Base-by-base conservation (phyloP, 768 basidiomycete species). In the Rhizopogon salebrosus region DNA sequence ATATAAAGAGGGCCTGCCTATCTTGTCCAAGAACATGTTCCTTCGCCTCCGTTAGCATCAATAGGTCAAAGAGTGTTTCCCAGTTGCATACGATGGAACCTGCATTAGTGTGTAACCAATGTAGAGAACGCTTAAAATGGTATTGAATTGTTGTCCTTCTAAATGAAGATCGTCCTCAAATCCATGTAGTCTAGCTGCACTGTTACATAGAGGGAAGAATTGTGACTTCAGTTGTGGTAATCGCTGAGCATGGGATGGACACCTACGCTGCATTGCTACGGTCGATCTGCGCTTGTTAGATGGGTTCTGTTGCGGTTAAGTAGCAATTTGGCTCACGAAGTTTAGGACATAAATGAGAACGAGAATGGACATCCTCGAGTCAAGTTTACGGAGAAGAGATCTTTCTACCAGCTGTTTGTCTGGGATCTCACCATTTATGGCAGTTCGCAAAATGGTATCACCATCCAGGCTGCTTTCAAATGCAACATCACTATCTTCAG, bases 21-120 rank as follows among this genome's bases (percentile, higher is more conserved):
- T 78, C 60, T 78, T 72, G 62, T 84, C 80, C 38, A 89, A 64
- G 54, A 86, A 79, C 75, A 87, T 84, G 57, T 88, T 89, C 16
- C 87, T 89, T 57, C 23, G 45, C n/a, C 41, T 14, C n/a, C 7
- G 31, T 18, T 20, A 41, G 7, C n/a, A 36, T 22, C 45, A 13
- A 1, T 22, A 23, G 26, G 36, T 18, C 49, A 29, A 27, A 39
- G 20, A 41, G 23, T 27, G 26, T 14, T 42, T 27, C 35, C 18
- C 27, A 62, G 5, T 10, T 4, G 69, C 83, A 62, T 59, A 85
- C 83, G 83, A 86, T 27, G 87, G 87, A 49, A 89, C 77, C 64
- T 90, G 88, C 87, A 89, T 88, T 37, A 87, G 66, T 54, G 85
- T 85, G 62, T 89, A 89, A 13, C 85, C 86, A 29, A 85, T 73